Base-by-base conservation (phyloP, 1,284 basidiomycete species). In the Moesziomyces globuligerus region DNA sequence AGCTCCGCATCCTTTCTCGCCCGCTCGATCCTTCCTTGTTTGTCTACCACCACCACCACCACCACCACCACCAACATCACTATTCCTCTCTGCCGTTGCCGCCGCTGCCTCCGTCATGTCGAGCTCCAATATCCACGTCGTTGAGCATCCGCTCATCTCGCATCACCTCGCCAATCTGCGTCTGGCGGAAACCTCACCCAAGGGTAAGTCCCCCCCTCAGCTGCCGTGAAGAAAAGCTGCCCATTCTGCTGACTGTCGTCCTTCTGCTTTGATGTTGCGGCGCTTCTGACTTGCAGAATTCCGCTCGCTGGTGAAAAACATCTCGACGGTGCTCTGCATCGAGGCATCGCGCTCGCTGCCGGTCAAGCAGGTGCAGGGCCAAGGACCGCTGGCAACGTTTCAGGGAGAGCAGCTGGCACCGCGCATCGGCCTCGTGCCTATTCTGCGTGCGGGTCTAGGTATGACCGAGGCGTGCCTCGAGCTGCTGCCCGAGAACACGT, bases 391-490 rank as follows among this genome's bases (percentile, higher is more conserved):
- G 3, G 58, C 72, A 4, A 42, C 51, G 2, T 79, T 79, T 26
- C 55, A 66, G 20, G 76, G 76, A 26, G 68, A 77, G 44, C 67
- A 74, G 48, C 41, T 78, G 11, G 66, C 67, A 34, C 76, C 90
- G 17, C 87, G 88, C 45, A 88, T 98, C 58, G 94, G 92, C 7
- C 84, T 98, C 49, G 90, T 91, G 3, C 94, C 94, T 29, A 92
- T 98, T 77, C 85, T 98, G 54, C 89, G 94, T 47, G 94, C 94
- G 15, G 94, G 94, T 20, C 85, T 94, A 56, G 93, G 93, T n/a
- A 94, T 98, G 91, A 88, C 91, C 0, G 93, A 96, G 29, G 84
- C 85, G n/a, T 82, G 94, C 79, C 85, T 94, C 64, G 87, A 87
- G 50, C 85, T 93, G 39, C 92, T 93, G 81, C 93, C 92, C 83